Base-by-base conservation (phyloP, 73 alveolate species). In the Paramecium primaurelia region DNA sequence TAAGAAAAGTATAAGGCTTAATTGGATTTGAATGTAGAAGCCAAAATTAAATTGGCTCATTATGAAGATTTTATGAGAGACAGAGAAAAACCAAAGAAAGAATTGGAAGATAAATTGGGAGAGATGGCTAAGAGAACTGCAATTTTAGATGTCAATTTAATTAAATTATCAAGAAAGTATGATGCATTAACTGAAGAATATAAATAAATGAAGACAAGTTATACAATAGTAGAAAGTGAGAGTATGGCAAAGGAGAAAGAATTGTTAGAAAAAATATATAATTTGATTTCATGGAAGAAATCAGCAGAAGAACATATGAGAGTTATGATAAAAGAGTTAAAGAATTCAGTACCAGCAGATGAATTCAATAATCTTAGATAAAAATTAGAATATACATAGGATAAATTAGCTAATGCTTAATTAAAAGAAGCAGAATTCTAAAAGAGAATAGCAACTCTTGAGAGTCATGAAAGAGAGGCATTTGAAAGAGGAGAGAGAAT, bases 111-210 rank as follows among this genome's bases (percentile, higher is more conserved):
- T 34, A 92, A 93, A 38, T 47, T 87, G 16, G 96, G 93, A 0
- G 97, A 88, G 86, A 68, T 83, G 73, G 75, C 96, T 45, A 95
- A 96, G 59, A 88, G 93, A 77, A 95, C 92, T 36, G 95, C 98
- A n/a, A 84, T 96, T 8, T 94, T 97, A 20, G 98, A 97, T 58
- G 97, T 97, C 4, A 96, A 96, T 86, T 71, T 89, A 28, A 89
- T 89, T 11, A 89, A 83, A 40, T 59, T 89, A 22, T 40, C 92
- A 42, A 89, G 94, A 89, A 89, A 89, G 59, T 89, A 89, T 71
- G 86, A 77, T 38, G 80, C 92, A 36, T 89, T 89, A 12, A 38
- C 58, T 18, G 94, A 89, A 36, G 94, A 89, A 89, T 89, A 26
- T 54, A 42, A 89, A 38, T 77, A 89, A 32, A 34, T 89, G 59